A percentile compares a stretch with the other conserved stretches of the same genome.
Conservation (phyloP, 2,329 filamentous ascomycete species). For the Knufia fluminis region DNA sequence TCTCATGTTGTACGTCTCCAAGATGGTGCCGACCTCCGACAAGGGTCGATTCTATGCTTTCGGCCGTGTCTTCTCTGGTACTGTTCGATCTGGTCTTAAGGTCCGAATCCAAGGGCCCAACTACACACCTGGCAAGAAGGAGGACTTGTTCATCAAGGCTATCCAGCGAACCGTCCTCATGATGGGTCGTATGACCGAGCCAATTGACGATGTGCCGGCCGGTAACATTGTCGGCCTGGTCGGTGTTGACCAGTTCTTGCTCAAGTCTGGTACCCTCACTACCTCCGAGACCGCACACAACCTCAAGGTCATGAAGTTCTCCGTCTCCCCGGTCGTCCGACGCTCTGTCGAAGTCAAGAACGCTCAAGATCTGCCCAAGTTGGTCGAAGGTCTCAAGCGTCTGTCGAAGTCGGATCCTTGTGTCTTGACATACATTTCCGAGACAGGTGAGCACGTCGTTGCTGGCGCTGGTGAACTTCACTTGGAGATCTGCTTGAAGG, state of each 20-base stretch:
- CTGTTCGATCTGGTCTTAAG: constrained; percentile 94
- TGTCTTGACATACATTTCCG: constrained; percentile 79
- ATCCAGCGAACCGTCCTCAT: constrained; percentile 99
- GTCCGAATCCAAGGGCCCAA: constrained; percentile 99
- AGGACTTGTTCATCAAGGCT: constrained; percentile 97
- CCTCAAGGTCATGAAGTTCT: constrained; percentile 99
- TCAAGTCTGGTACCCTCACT: constrained; percentile 99
- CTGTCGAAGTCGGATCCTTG: constrained; percentile 99
- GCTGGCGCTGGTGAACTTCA: constrained; percentile 99
- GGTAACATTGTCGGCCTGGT: constrained; percentile 99
- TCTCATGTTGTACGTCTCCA: constrained; percentile 99
- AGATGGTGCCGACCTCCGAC: constrained; percentile 99
- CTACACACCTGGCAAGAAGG: constrained; percentile 97
- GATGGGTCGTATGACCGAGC: constrained; percentile 99
- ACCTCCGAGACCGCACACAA: constrained; percentile 97
- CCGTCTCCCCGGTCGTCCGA: constrained; percentile 96
- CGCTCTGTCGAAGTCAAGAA: constrained; percentile 99
- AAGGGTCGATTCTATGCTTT: constrained; percentile 99
- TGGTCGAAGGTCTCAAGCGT: constrained; percentile 99
- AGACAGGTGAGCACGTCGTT: constrained; percentile 97
- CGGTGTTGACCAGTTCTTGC: constrained; percentile 99
- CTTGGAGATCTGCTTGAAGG: constrained; percentile 99
- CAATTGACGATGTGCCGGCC: constrained; percentile 96
- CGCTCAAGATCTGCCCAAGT: constrained; percentile 97
- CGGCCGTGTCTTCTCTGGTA: constrained; percentile 99